A percentile compares a stretch with the other conserved stretches of the same genome.
phyloP scores from a whole-genome alignment of 805 yeast species.

The Starmera dryadoides region DNA sequence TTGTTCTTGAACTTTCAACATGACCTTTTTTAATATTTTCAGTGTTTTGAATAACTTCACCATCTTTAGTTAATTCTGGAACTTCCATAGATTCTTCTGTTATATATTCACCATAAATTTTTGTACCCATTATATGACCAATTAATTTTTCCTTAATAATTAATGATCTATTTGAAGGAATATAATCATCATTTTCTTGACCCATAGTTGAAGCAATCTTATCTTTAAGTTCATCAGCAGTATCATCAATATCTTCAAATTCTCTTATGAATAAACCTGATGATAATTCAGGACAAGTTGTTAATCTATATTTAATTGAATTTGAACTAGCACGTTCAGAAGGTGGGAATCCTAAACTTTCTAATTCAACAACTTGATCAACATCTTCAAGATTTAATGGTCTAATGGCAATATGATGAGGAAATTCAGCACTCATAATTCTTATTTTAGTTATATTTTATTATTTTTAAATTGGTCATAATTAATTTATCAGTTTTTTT shows the following conservation, averaged over 20 bases:
- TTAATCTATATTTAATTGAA: constrained; percentile 60
- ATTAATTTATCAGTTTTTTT: too few species aligned
- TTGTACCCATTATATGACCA: constrained; percentile 79
- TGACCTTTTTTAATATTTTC: constrained; percentile 42
- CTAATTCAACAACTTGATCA: constrained; percentile 54
- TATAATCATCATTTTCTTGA: constrained; percentile 21
- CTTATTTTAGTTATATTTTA: constrained; percentile 2
- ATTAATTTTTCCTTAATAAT: constrained; percentile 57
- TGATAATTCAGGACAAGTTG: constrained; percentile 82
- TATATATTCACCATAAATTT: constrained; percentile 42
- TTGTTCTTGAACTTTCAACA: constrained; percentile 60
- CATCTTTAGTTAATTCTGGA: constrained; percentile 31
- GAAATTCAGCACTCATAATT: constrained; percentile 31
- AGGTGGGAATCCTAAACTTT: constrained; percentile 61
- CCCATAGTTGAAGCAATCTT: constrained; percentile 9
- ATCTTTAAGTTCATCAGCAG: constrained; percentile 21
- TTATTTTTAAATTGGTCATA: neutral
- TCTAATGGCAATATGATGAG: constrained; percentile 59
- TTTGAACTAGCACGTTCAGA: constrained; percentile 63
- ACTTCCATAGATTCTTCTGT: constrained; percentile 54
- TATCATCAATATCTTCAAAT: constrained; percentile 26
- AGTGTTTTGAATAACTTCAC: constrained; percentile 14
- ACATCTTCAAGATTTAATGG: constrained; percentile 76
- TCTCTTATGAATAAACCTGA: constrained; percentile 81
- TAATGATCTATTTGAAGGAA: constrained; percentile 39